Evolutionary conservation across 495 filamentous ascomycete genomes (phyloP), one percentile per base, ranked within the genome.

Genomic region (Aspergillus bridgeri): DNA sequence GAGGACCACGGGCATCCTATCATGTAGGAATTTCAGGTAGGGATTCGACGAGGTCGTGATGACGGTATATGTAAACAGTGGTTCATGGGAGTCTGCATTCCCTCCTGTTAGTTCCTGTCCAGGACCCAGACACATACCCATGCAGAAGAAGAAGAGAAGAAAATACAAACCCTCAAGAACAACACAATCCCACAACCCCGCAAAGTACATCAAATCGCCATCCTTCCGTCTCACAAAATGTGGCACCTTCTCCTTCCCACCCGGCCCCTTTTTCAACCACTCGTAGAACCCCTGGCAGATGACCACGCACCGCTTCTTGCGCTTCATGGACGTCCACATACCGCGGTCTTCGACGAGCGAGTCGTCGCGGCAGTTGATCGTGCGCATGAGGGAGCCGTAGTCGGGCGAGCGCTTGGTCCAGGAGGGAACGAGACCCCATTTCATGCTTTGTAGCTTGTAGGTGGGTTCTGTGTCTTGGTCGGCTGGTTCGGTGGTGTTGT

Each of bases 361-460:
- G 71, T 97, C 94, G 65, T 92, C 92, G 21, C 94, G 87, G 69
- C 92, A 96, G 69, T 98, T 98, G 68, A 98, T 98, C 0, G 91
- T 95, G 63, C 87, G 89, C 79, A 93, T 77, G 67, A 89, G 74
- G 3, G 88, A 83, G 21, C 81, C 78, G 60, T 92, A 95, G 69
- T 89, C 84, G 0, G 90, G 84, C 52, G 87, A 83, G 21, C 89
- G 84, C 67, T 94, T 89, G 9, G 90, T 91, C 92, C 92, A 96
- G 75, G 90, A 96, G 0, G 93, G 93, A 19, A 97, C 78, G 3
- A 96, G 77, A 62, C 90, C 92, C 92, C 92, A 96, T 79, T 89
- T 90, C 89, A 96, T 97, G 25, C 88, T 80, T 65, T 96, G 90
- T 4, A 98, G 76, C 56, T 89, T 92, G 75, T 92, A 97, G 53